Evolutionary conservation across 2,329 filamentous ascomycete species (phyloP).

Genomic region (Talaromyces pinophilus): DNA sequence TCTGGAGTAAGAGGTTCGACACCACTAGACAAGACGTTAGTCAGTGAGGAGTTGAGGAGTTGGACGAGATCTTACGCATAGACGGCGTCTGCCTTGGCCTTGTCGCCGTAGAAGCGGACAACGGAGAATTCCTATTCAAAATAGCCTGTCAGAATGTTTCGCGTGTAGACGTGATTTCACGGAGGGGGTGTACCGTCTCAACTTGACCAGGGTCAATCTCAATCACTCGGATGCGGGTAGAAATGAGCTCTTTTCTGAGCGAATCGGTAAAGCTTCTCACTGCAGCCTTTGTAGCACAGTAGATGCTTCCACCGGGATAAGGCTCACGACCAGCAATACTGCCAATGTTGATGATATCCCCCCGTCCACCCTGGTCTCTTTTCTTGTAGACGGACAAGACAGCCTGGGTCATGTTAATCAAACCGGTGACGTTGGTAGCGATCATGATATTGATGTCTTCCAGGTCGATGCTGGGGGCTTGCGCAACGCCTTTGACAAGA

Average conservation of each 20-base stretch:
- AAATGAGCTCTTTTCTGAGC: slow-evolving; percentile 78
- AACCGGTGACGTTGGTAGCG: slow-evolving; percentile 85
- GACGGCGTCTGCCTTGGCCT: slow-evolving; percentile 83
- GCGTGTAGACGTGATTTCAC: neutral
- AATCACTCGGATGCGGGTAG: slow-evolving; percentile 78
- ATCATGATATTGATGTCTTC: slow-evolving; percentile 88
- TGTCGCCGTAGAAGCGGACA: slow-evolving; percentile 85
- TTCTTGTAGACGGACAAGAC: slow-evolving; percentile 79
- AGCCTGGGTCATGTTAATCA: slow-evolving; percentile 96
- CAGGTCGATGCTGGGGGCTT: slow-evolving; percentile 77
- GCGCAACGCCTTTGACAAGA: slow-evolving; percentile 83
- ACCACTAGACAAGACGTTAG: slow-evolving; percentile 52
- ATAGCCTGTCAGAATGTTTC: neutral
- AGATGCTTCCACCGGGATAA: slow-evolving; percentile 83
- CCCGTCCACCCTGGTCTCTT: slow-evolving; percentile 67
- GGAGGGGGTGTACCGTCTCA: slow-evolving; percentile 65
- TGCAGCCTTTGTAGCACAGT: slow-evolving; percentile 90
- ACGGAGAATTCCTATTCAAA: slow-evolving; percentile 73
- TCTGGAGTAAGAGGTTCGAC: slow-evolving; percentile 83
- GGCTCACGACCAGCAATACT: slow-evolving; percentile 87
- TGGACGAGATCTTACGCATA: slow-evolving; percentile 65
- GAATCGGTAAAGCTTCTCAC: slow-evolving; percentile 82
- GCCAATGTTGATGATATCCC: slow-evolving; percentile 95
- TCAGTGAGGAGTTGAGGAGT: neutral
- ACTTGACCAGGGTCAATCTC: slow-evolving; percentile 91